phyloP scores from a whole-genome alignment of 306 rosid species.

The Malus fusca region DNA sequence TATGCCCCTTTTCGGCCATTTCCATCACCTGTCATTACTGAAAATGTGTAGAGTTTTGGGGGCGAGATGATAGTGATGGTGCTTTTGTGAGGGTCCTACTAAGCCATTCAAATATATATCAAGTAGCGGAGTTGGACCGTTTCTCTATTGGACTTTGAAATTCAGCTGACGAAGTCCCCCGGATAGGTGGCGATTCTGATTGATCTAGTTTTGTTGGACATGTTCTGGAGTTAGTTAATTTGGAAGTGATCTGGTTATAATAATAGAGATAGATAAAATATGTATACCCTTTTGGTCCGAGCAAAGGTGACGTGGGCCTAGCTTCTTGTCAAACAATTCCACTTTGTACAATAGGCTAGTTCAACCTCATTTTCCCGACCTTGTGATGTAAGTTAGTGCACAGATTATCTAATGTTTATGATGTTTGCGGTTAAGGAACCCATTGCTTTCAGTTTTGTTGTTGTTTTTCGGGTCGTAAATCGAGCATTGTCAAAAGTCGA shows the following conservation, averaged over 20 bases:
- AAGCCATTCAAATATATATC: constrained; percentile 33
- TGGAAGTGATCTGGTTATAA: constrained; percentile 14
- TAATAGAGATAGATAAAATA: constrained; percentile 11
- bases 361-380: constrained; percentile 11
- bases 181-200: constrained; percentile 33
- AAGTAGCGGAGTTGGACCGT: constrained; percentile 22
- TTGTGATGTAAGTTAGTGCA: constrained; percentile 27
- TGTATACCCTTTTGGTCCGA: constrained; percentile 7
- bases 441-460: neutral
- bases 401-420: constrained; percentile 13
- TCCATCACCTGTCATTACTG: neutral
- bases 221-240: constrained; percentile 31
- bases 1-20: neutral
- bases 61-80: neutral
- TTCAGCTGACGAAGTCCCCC: constrained; percentile 19
- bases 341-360: constrained; percentile 40
- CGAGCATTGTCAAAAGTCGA: neutral
- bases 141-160: constrained; percentile 6
- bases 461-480: neutral
- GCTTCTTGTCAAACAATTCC: constrained; percentile 23
- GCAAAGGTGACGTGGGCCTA: constrained; percentile 26
- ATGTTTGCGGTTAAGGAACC: neutral
- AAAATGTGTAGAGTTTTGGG: neutral
- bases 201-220: constrained; percentile 49
- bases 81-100: constrained; percentile 19